A percentile compares a stretch with the other conserved stretches of the same genome.
Evolutionary conservation across 2,329 filamentous ascomycete species (phyloP).

Genomic region (Venturia oleaginea): DNA sequence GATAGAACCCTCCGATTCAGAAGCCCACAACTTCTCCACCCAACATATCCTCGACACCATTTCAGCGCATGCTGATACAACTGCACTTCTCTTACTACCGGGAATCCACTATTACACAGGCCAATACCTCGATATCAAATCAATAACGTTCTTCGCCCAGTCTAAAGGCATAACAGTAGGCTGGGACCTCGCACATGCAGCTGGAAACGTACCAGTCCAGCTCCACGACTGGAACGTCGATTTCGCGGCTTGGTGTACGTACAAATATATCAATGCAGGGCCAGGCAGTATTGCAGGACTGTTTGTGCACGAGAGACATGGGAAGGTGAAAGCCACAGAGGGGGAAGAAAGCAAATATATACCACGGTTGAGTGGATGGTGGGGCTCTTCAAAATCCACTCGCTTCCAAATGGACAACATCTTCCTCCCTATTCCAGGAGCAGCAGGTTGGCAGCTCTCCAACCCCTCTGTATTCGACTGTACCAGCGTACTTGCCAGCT

Average conservation of each 20-base stretch:
- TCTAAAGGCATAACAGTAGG: constrained; percentile 63
- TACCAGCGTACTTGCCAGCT: constrained; percentile 60
- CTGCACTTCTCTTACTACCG: constrained; percentile 70
- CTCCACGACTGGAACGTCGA: constrained; percentile 88
- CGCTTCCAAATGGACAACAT: constrained; percentile 77
- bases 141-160: constrained; percentile 70
- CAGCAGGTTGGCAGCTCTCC: constrained; percentile 73
- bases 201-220: constrained; percentile 68
- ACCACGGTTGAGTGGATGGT: constrained; percentile 73
- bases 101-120: constrained; percentile 91
- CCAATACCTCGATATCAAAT: constrained; percentile 74
- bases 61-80: constrained; percentile 60
- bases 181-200: constrained; percentile 84
- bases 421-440: constrained; percentile 70
- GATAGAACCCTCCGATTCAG: constrained; percentile 51
- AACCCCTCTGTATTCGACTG: constrained; percentile 76
- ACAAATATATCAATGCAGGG: constrained; percentile 87
- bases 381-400: constrained; percentile 67
- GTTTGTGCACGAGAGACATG: constrained; percentile 72
- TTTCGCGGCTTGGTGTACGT: constrained; percentile 88
- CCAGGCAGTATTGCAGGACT: constrained; percentile 72
- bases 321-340: constrained; percentile 37
- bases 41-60: constrained; percentile 64
- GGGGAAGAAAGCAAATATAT: not conserved
- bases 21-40: constrained; percentile 55